Evolutionary conservation across 176 grass and related monocot species (phyloP).

Genomic region (Oryza meridionalis): DNA sequence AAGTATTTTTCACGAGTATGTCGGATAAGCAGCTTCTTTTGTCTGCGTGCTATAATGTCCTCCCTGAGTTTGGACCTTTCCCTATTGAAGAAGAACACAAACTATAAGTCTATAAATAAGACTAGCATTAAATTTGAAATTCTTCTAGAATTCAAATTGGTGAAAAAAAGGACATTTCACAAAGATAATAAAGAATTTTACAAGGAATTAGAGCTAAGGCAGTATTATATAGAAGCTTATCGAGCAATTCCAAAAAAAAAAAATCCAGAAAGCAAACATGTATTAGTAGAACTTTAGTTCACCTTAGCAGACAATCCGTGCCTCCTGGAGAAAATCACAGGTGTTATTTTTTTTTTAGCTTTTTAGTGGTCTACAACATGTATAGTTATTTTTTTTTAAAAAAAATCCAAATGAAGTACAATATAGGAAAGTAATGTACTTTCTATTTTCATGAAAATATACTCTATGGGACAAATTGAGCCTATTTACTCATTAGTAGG

Average conservation of each 20-base stretch:
- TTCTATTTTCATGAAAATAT: neutral
- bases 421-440: neutral
- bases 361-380: constrained; percentile 4
- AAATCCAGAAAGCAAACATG: neutral
- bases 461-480: neutral
- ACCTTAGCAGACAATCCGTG: neutral
- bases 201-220: neutral
- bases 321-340: neutral
- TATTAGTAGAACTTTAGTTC: neutral
- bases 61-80: constrained; percentile 85
- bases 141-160: constrained; percentile 1
- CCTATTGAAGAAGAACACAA: constrained; percentile 51
- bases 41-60: constrained; percentile 77
- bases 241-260: neutral
- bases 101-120: constrained; percentile 9
- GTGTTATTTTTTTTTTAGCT: neutral
- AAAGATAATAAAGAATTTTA: neutral
- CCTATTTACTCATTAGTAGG: neutral
- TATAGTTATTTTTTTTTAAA: neutral
- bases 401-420: neutral
- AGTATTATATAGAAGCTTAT: constrained; percentile 21
- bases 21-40: constrained; percentile 89
- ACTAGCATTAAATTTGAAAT: constrained; percentile 7
- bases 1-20: constrained; percentile 80
- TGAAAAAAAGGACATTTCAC: neutral